phyloP scores from a whole-genome alignment of 2,329 filamentous ascomycete species.

The Parastagonospora avenae region DNA sequence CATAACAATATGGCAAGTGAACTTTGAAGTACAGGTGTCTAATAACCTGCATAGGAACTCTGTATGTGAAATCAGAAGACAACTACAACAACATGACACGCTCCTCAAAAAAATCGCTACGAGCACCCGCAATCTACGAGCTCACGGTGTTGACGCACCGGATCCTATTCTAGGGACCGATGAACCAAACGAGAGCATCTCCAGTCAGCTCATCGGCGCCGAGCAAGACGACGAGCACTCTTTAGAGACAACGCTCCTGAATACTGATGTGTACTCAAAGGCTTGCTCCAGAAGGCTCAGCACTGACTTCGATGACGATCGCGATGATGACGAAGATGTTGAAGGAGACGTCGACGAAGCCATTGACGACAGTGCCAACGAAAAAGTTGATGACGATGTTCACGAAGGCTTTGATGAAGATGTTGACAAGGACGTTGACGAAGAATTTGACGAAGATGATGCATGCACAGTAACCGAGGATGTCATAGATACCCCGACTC shows the following conservation, averaged over 20 bases:
- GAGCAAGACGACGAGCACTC: neutral
- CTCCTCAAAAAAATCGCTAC: conserved; percentile 8
- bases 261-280: conserved; percentile 2
- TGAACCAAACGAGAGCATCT: neutral
- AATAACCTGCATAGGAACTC: conserved; percentile 1
- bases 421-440: too few relatives aligned
- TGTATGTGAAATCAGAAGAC: conserved; percentile 4
- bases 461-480: too few relatives aligned
- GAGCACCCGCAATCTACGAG: conserved; percentile 10
- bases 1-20: too few relatives aligned
- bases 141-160: conserved; percentile 13
- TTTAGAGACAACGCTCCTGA: too few relatives aligned
- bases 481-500: too few relatives aligned
- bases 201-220: conserved; percentile 2
- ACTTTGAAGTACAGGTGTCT: neutral
- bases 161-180: conserved; percentile 15
- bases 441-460: too few relatives aligned
- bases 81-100: conserved; percentile 1
- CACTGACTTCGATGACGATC: conserved; percentile 6
- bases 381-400: too few relatives aligned
- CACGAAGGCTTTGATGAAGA: too few relatives aligned
- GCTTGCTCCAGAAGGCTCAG: conserved; percentile 22
- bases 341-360: neutral
- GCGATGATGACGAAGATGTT: neutral
- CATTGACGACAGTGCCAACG: too few relatives aligned